Conservation (phyloP, 2,329 filamentous ascomycete species). For the Teratosphaeria zuluensis region DNA sequence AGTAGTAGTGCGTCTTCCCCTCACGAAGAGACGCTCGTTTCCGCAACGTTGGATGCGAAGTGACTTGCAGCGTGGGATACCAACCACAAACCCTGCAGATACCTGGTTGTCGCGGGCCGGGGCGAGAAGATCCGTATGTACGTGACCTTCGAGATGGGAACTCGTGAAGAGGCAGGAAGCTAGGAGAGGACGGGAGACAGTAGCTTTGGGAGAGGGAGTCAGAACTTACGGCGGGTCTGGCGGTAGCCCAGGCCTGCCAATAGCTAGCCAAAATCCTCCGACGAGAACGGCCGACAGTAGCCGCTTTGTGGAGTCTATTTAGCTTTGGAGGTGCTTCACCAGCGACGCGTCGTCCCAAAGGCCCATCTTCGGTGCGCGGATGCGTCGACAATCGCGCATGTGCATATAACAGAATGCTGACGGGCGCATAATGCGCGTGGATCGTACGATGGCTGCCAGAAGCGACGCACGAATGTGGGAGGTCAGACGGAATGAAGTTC, state of each 20-base stretch:
- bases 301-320: not conserved
- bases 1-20: slow-evolving; percentile 1
- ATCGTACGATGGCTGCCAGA: not conserved
- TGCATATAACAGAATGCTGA: not conserved
- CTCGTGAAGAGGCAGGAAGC: not conserved
- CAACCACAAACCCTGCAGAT: not conserved
- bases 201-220: not conserved
- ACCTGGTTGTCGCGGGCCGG: not conserved
- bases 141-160: not conserved
- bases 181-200: no score
- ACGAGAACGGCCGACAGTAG: not conserved
- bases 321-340: not conserved
- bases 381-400: not conserved
- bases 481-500: not conserved
- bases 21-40: not conserved
- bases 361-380: not conserved
- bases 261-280: not conserved
- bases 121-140: not conserved
- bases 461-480: not conserved
- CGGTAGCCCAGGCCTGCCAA: not conserved
- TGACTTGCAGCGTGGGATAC: slow-evolving; percentile 23
- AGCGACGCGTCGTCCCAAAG: not conserved
- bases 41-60: slow-evolving; percentile 4
- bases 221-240: not conserved
- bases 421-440: not conserved